These are phyloP conservation scores for Colletotrichum cereale DNA, from an alignment of 2,329 filamentous ascomycete species.

Conservation along the genomic window DNA sequence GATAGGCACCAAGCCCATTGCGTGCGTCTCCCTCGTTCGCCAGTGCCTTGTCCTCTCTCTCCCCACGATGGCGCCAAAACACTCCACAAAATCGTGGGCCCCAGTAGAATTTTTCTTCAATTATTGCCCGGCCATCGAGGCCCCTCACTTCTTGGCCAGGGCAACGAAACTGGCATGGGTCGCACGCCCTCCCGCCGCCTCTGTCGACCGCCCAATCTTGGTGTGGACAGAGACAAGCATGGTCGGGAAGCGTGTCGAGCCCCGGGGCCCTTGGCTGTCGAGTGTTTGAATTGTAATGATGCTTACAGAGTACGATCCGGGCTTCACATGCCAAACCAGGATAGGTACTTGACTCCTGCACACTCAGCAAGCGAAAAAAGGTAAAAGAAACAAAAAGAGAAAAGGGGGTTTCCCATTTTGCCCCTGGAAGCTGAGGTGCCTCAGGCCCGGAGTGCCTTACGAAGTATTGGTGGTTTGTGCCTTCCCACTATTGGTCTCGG, in stretches of 20 bases:
- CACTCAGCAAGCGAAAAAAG: not conserved
- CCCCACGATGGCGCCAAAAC: constrained; percentile 17
- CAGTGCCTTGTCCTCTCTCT: constrained; percentile 11
- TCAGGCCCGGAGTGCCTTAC: not conserved
- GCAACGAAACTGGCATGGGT: constrained; percentile 27
- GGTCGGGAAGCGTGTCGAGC: not conserved
- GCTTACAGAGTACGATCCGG: too few species aligned
- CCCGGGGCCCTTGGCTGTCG: not conserved
- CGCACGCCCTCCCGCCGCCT: constrained; percentile 34
- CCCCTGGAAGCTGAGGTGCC: not conserved
- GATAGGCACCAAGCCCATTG: constrained; percentile 23
- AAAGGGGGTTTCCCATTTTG: not conserved
- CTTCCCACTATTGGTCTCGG: not conserved
- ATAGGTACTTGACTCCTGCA: not conserved
- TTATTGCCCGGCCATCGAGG: constrained; percentile 4
- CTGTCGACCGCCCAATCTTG: constrained; percentile 11
- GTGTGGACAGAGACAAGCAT: not conserved
- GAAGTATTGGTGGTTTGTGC: not conserved
- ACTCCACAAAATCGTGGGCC: constrained; percentile 38
- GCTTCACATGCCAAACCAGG: not conserved
- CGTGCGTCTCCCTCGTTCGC: not conserved
- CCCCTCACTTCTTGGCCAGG: constrained; percentile 24
- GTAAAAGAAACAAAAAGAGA: not conserved
- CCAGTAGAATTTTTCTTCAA: constrained; percentile 32
- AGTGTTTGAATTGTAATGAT: too few species aligned